Evolutionary conservation across 2,329 filamentous ascomycete genomes (phyloP).

Genomic region (Colletotrichum sidae): DNA sequence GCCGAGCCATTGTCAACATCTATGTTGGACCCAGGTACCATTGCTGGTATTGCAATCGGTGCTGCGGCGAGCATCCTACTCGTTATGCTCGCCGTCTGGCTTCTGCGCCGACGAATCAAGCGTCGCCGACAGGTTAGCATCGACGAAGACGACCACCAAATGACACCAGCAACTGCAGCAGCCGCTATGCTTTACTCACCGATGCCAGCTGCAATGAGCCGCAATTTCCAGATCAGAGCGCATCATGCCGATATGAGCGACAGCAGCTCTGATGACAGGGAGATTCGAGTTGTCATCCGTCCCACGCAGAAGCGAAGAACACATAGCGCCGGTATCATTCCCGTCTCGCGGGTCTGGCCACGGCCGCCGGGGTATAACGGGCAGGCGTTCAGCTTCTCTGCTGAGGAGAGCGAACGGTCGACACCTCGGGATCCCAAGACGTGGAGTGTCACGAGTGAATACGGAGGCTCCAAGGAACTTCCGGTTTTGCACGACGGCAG

Average conservation of each 20-base stretch:
- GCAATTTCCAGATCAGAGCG: conserved; percentile 7
- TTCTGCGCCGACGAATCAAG: conserved; percentile 39
- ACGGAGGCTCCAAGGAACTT: conserved; percentile 32
- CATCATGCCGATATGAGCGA: conserved; percentile 11
- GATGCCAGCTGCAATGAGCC: neutral
- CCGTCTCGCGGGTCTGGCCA: conserved; percentile 41
- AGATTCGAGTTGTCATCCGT: conserved; percentile 47
- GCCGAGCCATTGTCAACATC: conserved; percentile 14
- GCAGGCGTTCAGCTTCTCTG: conserved; percentile 42
- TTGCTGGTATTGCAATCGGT: conserved; percentile 45
- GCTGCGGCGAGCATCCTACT: conserved; percentile 41
- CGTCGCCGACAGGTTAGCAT: conserved; percentile 32
- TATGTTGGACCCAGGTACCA: conserved; percentile 42
- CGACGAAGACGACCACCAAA: conserved; percentile 26
- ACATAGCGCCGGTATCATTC: conserved; percentile 28
- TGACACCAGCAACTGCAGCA: conserved; percentile 30
- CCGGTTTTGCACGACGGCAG: neutral
- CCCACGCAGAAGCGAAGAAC: conserved; percentile 39
- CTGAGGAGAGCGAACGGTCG: conserved; percentile 41
- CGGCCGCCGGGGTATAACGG: conserved; percentile 44
- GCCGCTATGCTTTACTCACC: conserved; percentile 4
- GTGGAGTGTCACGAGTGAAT: conserved; percentile 47
- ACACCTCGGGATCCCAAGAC: conserved; percentile 39
- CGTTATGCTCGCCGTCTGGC: conserved; percentile 38
- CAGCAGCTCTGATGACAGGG: conserved; percentile 39